A percentile compares a stretch with the other conserved stretches of the same genome.
These are phyloP conservation scores for Sideroxylon spinosum DNA, from an alignment of 179 eudicot species.

Conservation along the genomic window DNA sequence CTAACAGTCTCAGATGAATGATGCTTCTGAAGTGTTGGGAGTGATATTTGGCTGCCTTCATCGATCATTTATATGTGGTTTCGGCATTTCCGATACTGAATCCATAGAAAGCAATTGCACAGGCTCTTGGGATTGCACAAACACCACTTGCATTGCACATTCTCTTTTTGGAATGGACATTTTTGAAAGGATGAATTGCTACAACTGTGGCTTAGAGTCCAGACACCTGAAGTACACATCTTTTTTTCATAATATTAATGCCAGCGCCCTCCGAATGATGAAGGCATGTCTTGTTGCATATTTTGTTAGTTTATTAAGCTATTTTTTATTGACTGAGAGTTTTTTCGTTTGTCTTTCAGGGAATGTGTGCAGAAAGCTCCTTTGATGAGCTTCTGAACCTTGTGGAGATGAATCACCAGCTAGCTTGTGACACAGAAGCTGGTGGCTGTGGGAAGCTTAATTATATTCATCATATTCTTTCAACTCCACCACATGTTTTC, in stretches of 20 bases:
- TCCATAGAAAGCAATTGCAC: conserved; percentile 51
- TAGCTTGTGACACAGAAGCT: conserved; percentile 79
- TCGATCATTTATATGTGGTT: conserved; percentile 48
- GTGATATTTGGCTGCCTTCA: conserved; percentile 89
- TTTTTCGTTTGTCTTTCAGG: conserved; percentile 36
- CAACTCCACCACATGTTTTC: conserved; percentile 73
- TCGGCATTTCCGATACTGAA: conserved; percentile 45
- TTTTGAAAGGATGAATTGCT: conserved; percentile 79
- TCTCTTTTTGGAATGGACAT: conserved; percentile 85
- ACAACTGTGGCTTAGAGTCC: conserved; percentile 73
- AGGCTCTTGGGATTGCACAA: conserved; percentile 79
- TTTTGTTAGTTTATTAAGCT: neutral
- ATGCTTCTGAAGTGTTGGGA: conserved; percentile 94
- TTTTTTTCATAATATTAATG: conserved; percentile 87
- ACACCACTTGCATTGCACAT: conserved; percentile 75
- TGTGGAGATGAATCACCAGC: conserved; percentile 86
- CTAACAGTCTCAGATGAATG: conserved; percentile 90
- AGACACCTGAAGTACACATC: conserved; percentile 83
- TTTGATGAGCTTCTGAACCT: conserved; percentile 72
- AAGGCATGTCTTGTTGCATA: conserved; percentile 54
- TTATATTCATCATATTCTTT: conserved; percentile 77
- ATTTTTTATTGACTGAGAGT: neutral
- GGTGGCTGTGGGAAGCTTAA: conserved; percentile 85
- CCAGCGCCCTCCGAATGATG: conserved; percentile 87
- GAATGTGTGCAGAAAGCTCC: conserved; percentile 49